Evolutionary conservation across 495 filamentous ascomycete genomes (phyloP).

Genomic region (Durotheca rogersii): DNA sequence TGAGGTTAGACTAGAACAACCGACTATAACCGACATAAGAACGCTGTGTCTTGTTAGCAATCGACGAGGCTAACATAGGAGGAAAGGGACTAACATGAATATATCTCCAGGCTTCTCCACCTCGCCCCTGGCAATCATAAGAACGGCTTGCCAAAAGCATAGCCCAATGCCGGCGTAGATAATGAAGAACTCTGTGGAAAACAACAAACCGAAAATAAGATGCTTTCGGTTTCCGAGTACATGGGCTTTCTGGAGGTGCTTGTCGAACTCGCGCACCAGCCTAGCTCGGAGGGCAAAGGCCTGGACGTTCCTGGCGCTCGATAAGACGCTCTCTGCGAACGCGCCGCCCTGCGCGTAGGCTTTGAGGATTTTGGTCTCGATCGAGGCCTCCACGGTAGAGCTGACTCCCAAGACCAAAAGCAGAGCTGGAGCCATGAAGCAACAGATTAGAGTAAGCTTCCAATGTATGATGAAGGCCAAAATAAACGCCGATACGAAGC

Average conservation of each 20-base stretch:
- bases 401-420: constrained; percentile 42
- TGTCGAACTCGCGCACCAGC: neutral
- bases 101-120: constrained; percentile 28
- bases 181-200: constrained; percentile 40
- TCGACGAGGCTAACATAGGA: constrained; percentile 19
- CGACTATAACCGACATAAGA: constrained; percentile 50
- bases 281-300: neutral
- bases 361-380: constrained; percentile 41
- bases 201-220: neutral
- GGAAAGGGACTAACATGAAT: neutral
- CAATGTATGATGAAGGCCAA: constrained; percentile 50
- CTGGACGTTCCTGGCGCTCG: neutral
- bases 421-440: constrained; percentile 43
- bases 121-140: constrained; percentile 65
- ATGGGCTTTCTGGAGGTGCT: neutral
- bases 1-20: constrained; percentile 32
- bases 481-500: constrained; percentile 60
- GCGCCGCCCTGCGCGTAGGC: neutral
- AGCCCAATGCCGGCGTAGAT: constrained; percentile 84
- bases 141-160: constrained; percentile 90
- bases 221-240: neutral
- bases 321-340: neutral
- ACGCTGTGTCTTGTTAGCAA: neutral
- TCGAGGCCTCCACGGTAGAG: constrained; percentile 41
- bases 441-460: constrained; percentile 45